These are phyloP conservation scores for Coriolopsis trogii DNA, from an alignment of 1,284 basidiomycete genomes.

Conservation along the genomic window DNA sequence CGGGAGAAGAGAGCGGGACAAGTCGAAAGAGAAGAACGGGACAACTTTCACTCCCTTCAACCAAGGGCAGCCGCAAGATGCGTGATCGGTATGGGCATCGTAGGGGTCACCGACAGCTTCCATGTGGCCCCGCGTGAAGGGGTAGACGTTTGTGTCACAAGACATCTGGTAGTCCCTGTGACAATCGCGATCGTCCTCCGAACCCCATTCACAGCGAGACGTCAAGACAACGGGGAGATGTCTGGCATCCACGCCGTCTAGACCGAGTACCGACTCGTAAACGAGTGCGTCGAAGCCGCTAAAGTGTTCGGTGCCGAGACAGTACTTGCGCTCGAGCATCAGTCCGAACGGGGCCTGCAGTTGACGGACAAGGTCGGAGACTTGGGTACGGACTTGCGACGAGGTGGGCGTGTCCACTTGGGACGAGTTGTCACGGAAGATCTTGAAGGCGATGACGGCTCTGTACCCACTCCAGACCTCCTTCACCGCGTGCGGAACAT, in stretches of 20 bases:
- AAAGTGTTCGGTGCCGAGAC: conserved; percentile 26
- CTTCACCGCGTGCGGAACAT: conserved; percentile 37
- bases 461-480: conserved; percentile 26
- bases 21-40: conserved; percentile 29
- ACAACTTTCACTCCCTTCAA: conserved; percentile 22
- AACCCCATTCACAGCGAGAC: conserved; percentile 5
- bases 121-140: conserved; percentile 32
- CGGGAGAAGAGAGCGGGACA: conserved; percentile 12
- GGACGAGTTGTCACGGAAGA: conserved; percentile 26
- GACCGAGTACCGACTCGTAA: conserved; percentile 16
- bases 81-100: background rate
- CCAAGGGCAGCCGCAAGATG: conserved; percentile 10
- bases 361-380: conserved; percentile 13
- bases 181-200: background rate
- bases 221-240: conserved; percentile 31
- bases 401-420: background rate
- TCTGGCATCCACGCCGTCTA: conserved; percentile 21
- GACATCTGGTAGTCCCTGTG: conserved; percentile 2
- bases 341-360: conserved; percentile 32
- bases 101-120: conserved; percentile 18
- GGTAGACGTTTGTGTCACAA: conserved; percentile 22
- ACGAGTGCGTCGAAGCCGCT: conserved; percentile 33
- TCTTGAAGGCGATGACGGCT: conserved; percentile 37
- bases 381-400: background rate
- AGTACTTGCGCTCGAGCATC: conserved; percentile 33